phyloP scores from a whole-genome alignment of 345 rosid genomes.

The Gossypioides kirkii region DNA sequence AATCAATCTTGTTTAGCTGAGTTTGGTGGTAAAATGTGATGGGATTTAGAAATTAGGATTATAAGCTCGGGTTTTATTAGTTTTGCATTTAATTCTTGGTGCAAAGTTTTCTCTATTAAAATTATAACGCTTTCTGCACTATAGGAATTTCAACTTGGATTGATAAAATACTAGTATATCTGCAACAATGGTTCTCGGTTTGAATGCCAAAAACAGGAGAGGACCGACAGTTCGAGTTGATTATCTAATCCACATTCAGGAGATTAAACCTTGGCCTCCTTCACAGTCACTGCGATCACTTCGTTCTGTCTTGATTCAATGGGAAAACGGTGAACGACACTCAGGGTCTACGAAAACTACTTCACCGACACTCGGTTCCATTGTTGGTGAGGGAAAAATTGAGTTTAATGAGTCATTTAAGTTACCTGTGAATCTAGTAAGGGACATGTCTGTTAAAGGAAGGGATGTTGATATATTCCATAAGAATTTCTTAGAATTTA shows the following conservation, averaged over 20 bases:
- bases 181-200: constrained; percentile 61
- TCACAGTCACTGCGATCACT: constrained; percentile 82
- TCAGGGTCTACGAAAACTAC: constrained; percentile 64
- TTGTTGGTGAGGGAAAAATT: constrained; percentile 74
- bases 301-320: constrained; percentile 76
- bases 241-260: constrained; percentile 67
- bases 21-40: not conserved
- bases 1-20: not conserved
- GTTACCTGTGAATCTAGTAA: constrained; percentile 58
- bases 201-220: constrained; percentile 55
- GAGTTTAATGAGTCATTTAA: constrained; percentile 75
- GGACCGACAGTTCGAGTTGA: constrained; percentile 44
- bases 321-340: constrained; percentile 78
- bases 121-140: not conserved
- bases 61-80: not conserved
- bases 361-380: constrained; percentile 70
- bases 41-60: not conserved
- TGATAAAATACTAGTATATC: constrained; percentile 14
- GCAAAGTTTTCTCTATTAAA: not conserved
- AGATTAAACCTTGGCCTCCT: constrained; percentile 97
- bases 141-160: constrained; percentile 18
- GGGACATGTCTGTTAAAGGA: constrained; percentile 52
- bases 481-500: constrained; percentile 65
- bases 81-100: not conserved
- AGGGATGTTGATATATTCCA: constrained; percentile 48